Evolutionary conservation across 306 rosid genomes (phyloP), one percentile per base, ranked within the genome.

Genomic region (Prunus campanulata): DNA sequence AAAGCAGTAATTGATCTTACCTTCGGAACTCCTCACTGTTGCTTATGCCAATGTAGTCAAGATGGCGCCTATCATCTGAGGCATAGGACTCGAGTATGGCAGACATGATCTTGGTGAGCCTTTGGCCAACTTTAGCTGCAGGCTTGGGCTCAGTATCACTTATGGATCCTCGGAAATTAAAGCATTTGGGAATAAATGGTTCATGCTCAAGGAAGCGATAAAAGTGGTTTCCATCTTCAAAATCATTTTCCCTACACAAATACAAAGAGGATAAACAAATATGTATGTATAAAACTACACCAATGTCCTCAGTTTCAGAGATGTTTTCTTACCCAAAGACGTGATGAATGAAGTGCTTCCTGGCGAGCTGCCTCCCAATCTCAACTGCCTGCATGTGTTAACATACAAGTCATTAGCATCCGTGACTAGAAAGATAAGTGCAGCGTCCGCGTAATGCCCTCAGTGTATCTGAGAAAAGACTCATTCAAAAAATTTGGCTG

Each of bases 21-120:
- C 99, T 95, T 64, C 99, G 91, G 72, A 96, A 96, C 67, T 96
- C 98, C 87, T 96, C 97, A 10, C 97, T 92, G 87, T 82, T 88
- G 86, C 96, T 86, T 66, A 96, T 87, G 82, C 90, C 89, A 3
- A 20, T 78, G 77, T 92, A 95, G 84, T 95, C 97, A 42, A 95
- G 79, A 72, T 65, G 85, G 52, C 66, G 76, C 48, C 91, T 81
- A 78, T 95, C 93, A 59, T 88, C 88, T 74, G 97, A 90, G 60
- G 97, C 96, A 70, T 91, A 92, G 39, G 97, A 85, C 87, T 96
- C 98, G 29, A 96, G 91, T 32, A 92, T 88, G 80, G 99, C 98
- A 75, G 88, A 83, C 99, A 92, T 92, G 61, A 92, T 82, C 87
- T 87, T 96, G 66, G 92, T 80, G 25, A 96, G 90, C 75, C 83